phyloP scores from a whole-genome alignment of 2,329 filamentous ascomycete genomes.

The Neocucurbitaria cava region DNA sequence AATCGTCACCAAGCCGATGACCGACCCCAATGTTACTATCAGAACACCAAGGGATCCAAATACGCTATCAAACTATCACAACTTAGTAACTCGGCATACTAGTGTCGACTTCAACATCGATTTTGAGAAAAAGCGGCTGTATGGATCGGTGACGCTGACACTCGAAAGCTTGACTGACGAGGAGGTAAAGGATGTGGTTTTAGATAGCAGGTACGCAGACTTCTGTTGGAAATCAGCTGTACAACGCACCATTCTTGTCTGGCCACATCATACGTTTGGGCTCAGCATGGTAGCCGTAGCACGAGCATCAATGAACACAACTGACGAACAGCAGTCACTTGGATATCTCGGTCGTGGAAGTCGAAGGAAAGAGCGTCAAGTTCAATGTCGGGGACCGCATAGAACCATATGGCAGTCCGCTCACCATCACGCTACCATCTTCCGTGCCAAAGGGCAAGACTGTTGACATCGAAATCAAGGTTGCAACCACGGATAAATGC shows the following conservation, averaged over 20 bases:
- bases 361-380: slow-evolving; percentile 68
- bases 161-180: slow-evolving; percentile 79
- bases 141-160: slow-evolving; percentile 77
- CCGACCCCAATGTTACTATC: slow-evolving; percentile 44
- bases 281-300: not conserved
- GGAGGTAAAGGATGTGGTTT: slow-evolving; percentile 76
- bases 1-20: slow-evolving; percentile 49
- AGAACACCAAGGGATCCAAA: slow-evolving; percentile 76
- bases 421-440: slow-evolving; percentile 65
- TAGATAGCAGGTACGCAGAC: slow-evolving; percentile 73
- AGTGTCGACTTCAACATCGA: slow-evolving; percentile 81
- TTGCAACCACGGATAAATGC: slow-evolving; percentile 86
- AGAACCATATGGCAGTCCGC: slow-evolving; percentile 77
- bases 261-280: not conserved
- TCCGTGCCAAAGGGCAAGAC: slow-evolving; percentile 55
- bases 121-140: slow-evolving; percentile 79
- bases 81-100: slow-evolving; percentile 85
- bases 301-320: not conserved
- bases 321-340: slow-evolving; percentile 62
- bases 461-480: slow-evolving; percentile 54
- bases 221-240: not conserved
- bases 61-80: slow-evolving; percentile 89
- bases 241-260: not conserved
- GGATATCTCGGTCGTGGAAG: slow-evolving; percentile 72
- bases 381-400: slow-evolving; percentile 75